Evolutionary conservation across 768 basidiomycete species (phyloP).

Genomic region (Lactarius evosmus): DNA sequence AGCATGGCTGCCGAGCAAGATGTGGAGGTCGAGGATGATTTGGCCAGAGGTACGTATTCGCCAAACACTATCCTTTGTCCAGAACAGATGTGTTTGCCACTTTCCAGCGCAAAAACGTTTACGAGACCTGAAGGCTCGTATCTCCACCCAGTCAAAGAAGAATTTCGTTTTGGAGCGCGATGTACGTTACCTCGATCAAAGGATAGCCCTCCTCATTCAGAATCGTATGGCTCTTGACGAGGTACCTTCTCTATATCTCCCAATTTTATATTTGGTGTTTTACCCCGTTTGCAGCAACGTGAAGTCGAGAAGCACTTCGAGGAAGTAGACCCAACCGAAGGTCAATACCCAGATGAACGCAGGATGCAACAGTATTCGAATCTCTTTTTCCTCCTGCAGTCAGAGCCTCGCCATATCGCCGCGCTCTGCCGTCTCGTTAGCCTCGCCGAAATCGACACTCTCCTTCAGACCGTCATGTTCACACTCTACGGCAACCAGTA

Average conservation of each 20-base stretch:
- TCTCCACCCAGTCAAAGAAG: constrained; percentile 98
- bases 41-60: constrained; percentile 73
- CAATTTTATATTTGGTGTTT: constrained; percentile 21
- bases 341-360: constrained; percentile 91
- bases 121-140: constrained; percentile 92
- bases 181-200: constrained; percentile 95
- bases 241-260: constrained; percentile 39
- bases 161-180: constrained; percentile 99
- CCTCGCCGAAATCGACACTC: constrained; percentile 95
- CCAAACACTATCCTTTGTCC: constrained; percentile 10
- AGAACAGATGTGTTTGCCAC: constrained; percentile 14
- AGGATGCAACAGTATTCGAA: constrained; percentile 96
- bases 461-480: constrained; percentile 99
- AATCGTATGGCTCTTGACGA: constrained; percentile 97
- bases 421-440: constrained; percentile 95
- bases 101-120: constrained; percentile 89
- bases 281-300: constrained; percentile 59
- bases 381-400: constrained; percentile 97
- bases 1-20: constrained; percentile 99
- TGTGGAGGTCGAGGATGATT: constrained; percentile 94
- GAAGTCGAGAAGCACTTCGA: constrained; percentile 95
- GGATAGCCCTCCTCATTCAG: constrained; percentile 96
- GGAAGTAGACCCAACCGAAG: constrained; percentile 91
- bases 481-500: constrained; percentile 99
- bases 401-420: constrained; percentile 96